Conservation (phyloP, 2,329 filamentous ascomycete genomes). For the Colletotrichum musae region DNA sequence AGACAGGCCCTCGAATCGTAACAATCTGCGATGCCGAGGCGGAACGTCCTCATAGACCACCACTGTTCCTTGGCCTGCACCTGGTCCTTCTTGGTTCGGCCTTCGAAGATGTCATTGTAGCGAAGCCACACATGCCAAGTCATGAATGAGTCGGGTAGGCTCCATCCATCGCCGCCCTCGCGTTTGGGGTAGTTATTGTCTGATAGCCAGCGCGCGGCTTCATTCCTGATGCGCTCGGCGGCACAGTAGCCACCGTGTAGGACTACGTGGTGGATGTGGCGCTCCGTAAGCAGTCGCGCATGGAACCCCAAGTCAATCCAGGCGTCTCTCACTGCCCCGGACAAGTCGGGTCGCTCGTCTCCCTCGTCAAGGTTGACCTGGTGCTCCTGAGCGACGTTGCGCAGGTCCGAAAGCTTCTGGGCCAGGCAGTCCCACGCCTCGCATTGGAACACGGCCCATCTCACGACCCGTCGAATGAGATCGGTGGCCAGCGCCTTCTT, state of each 20-base stretch:
- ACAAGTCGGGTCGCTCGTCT: not conserved
- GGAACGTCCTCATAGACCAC: not conserved
- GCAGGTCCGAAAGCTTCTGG: not conserved
- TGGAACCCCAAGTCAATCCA: slow-evolving; percentile 19
- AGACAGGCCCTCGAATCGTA: slow-evolving; percentile 2
- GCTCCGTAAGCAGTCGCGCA: slow-evolving; percentile 5
- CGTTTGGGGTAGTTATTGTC: too few species aligned
- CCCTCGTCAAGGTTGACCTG: not conserved
- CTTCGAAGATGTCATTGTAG: not conserved
- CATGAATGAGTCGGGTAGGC: not conserved
- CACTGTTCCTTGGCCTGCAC: not conserved
- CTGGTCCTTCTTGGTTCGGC: not conserved
- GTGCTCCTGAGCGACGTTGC: not conserved
- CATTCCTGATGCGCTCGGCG: not conserved
- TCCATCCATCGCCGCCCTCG: too few species aligned
- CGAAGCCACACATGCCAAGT: not conserved
- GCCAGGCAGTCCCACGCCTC: slow-evolving; percentile 11
- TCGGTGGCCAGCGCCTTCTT: slow-evolving; percentile 32
- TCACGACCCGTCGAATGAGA: slow-evolving; percentile 18
- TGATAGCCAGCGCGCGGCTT: not conserved
- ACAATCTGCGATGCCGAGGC: not conserved
- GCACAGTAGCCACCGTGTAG: slow-evolving; percentile 12
- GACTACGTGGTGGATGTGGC: not conserved
- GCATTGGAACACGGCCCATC: slow-evolving; percentile 1
- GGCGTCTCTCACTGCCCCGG: not conserved